Conservation (phyloP, 129 eudicot genomes). For the Pulicaria dysenterica region DNA sequence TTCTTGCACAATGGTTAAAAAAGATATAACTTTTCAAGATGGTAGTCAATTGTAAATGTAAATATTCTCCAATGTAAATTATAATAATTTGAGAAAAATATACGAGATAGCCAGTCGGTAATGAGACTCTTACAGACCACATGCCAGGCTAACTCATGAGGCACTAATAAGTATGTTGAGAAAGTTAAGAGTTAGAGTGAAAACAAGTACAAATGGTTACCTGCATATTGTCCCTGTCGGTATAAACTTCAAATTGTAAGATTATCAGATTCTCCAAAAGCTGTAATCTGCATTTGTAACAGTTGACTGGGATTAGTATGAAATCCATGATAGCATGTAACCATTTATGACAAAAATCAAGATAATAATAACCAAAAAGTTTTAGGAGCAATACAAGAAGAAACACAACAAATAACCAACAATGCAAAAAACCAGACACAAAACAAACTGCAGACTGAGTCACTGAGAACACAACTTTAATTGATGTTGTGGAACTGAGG, state of each 20-base stretch:
- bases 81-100: neutral
- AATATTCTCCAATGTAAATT: neutral
- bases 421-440: no score
- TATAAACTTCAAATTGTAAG: neutral
- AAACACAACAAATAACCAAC: no score
- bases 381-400: no score
- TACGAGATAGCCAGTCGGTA: neutral
- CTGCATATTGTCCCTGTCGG: constrained; percentile 31
- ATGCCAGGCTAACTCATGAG: no score
- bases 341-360: no score
- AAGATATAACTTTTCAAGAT: no score
- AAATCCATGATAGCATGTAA: neutral
- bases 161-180: neutral
- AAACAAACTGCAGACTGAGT: no score
- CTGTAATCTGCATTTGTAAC: constrained; percentile 20
- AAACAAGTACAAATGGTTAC: constrained; percentile 18
- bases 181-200: neutral
- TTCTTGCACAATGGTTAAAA: no score
- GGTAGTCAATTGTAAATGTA: no score
- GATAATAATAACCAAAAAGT: no score
- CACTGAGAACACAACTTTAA: no score
- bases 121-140: neutral
- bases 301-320: neutral
- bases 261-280: constrained; percentile 5
- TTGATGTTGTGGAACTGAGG: no score